Conservation (phyloP, 352 stramenopile genomes). For the Aphanomyces euteiches region DNA sequence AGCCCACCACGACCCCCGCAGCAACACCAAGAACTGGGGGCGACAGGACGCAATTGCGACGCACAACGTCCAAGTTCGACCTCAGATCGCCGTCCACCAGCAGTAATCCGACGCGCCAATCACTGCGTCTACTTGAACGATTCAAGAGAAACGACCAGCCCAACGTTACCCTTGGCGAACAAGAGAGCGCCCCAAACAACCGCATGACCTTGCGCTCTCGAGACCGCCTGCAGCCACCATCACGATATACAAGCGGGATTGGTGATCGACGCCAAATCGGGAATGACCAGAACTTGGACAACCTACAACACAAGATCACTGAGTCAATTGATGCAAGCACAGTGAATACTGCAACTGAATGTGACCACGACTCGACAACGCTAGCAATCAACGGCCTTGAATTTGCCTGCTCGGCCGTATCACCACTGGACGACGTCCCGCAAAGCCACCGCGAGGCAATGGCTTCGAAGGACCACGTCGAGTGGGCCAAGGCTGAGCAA, state of each 20-base stretch:
- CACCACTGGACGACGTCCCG: not conserved
- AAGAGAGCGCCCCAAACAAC: too few relatives aligned
- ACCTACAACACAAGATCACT: not conserved
- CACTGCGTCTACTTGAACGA: too few relatives aligned
- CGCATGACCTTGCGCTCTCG: too few relatives aligned
- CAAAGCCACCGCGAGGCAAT: conserved; percentile 1
- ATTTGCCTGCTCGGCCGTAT: not conserved
- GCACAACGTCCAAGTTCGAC: not conserved
- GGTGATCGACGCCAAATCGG: too few relatives aligned
- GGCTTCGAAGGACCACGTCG: not conserved
- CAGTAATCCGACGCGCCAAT: not conserved
- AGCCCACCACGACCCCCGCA: not conserved
- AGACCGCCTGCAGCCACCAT: too few relatives aligned
- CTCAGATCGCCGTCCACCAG: not conserved
- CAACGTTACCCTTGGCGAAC: too few relatives aligned
- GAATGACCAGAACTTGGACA: not conserved
- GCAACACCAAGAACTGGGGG: not conserved
- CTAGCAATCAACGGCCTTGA: not conserved
- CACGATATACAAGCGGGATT: too few relatives aligned
- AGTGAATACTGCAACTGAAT: not conserved
- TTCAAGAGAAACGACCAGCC: too few relatives aligned
- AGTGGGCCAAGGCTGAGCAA: not conserved
- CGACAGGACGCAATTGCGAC: not conserved
- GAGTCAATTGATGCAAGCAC: not conserved
- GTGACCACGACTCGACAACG: not conserved